Evolutionary conservation across 2,329 filamentous ascomycete genomes (phyloP).

Genomic region (Colletotrichum cuscutae): DNA sequence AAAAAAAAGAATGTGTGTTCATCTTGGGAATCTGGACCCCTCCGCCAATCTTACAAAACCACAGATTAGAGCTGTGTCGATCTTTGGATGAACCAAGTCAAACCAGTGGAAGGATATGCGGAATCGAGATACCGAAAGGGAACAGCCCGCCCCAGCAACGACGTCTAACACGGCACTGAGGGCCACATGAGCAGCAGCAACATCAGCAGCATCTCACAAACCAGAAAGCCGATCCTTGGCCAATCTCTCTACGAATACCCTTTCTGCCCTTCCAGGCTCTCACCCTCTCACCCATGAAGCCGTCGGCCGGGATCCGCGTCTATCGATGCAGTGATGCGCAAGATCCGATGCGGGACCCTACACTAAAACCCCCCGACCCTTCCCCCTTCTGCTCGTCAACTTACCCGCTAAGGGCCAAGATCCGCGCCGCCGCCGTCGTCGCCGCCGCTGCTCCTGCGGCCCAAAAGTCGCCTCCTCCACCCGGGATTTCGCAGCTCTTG

Average conservation of each 20-base stretch:
- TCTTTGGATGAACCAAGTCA: background rate
- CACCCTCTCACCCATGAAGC: background rate
- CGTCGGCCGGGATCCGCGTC: slow-evolving; percentile 1
- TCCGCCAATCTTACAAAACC: background rate
- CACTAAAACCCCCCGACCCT: background rate
- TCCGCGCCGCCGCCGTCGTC: background rate
- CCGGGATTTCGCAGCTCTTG: slow-evolving; percentile 1
- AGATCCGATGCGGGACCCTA: slow-evolving; percentile 7
- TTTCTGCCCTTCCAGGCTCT: background rate
- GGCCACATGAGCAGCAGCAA: background rate
- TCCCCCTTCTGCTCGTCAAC: background rate
- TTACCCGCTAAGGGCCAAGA: background rate
- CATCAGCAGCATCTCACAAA: background rate
- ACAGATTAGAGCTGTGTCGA: background rate
- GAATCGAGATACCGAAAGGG: background rate
- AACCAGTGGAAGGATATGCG: background rate
- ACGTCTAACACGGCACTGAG: background rate
- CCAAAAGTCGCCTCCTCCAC: background rate
- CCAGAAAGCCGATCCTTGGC: background rate
- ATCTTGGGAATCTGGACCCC: background rate
- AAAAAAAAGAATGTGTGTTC: background rate
- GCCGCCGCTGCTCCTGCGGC: background rate
- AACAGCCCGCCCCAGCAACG: background rate
- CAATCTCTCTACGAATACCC: too few species aligned
- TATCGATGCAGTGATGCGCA: background rate